These are phyloP conservation scores for Cetradonia linearis DNA, from an alignment of 495 filamentous ascomycete species.

Conservation along the genomic window DNA sequence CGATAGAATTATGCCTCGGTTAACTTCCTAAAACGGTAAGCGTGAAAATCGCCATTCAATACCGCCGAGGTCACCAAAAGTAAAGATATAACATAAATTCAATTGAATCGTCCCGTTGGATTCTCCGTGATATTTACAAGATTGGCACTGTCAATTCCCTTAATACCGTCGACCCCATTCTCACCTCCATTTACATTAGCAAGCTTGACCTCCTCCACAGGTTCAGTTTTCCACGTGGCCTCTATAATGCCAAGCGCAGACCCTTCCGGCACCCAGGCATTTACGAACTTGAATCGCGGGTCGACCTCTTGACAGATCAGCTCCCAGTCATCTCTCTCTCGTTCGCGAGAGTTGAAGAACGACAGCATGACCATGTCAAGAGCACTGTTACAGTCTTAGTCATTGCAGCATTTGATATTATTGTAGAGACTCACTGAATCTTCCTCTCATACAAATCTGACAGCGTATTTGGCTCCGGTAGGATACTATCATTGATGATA, in stretches of 20 bases:
- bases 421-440: slow-evolving; percentile 25
- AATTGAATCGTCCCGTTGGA: too few species aligned
- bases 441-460: slow-evolving; percentile 41
- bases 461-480: slow-evolving; percentile 36
- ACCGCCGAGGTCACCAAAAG: too few species aligned
- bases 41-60: too few species aligned
- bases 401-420: neutral
- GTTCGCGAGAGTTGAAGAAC: slow-evolving; percentile 45
- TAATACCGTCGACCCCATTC: neutral
- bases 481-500: slow-evolving; percentile 44
- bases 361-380: slow-evolving; percentile 49
- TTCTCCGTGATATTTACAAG: too few species aligned
- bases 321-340: slow-evolving; percentile 39
- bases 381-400: slow-evolving; percentile 25
- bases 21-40: neutral
- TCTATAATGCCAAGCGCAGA: slow-evolving; percentile 6
- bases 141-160: neutral
- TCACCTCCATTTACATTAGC: neutral
- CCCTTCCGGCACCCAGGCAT: neutral
- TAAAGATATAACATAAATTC: too few species aligned
- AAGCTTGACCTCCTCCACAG: neutral
- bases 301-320: slow-evolving; percentile 37
- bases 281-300: slow-evolving; percentile 26
- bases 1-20: slow-evolving; percentile 1
- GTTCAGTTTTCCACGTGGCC: neutral